A percentile compares a stretch with the other conserved stretches of the same genome.
These are phyloP conservation scores for Stagonosporopsis vannaccii DNA, from an alignment of 2,329 filamentous ascomycete species.

Conservation along the genomic window DNA sequence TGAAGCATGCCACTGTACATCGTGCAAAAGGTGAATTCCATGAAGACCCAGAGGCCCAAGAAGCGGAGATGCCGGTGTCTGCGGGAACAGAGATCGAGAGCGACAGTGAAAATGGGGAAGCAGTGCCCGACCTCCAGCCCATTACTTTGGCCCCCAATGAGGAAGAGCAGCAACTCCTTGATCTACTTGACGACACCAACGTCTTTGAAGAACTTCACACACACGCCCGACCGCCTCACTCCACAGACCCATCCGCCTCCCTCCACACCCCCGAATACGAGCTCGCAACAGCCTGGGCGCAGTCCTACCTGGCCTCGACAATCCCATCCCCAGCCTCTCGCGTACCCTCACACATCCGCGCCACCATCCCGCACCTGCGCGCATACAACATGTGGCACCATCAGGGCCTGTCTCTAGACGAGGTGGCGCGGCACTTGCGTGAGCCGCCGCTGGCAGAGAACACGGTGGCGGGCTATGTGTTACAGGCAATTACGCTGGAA, in stretches of 20 bases:
- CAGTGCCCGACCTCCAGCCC: neutral
- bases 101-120: neutral
- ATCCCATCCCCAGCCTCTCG: slow-evolving; percentile 34
- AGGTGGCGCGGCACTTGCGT: slow-evolving; percentile 34
- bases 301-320: slow-evolving; percentile 35
- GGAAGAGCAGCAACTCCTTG: neutral
- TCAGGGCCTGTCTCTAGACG: slow-evolving; percentile 32
- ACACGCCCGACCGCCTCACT: neutral
- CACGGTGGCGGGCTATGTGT: slow-evolving; percentile 41
- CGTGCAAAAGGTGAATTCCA: neutral
- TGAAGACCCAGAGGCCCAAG: neutral
- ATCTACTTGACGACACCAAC: neutral
- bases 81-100: neutral
- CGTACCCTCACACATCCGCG: slow-evolving; percentile 35
- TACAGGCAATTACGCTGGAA: slow-evolving; percentile 41
- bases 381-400: slow-evolving; percentile 46
- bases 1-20: neutral
- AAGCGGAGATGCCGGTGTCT: neutral
- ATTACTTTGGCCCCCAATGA: neutral
- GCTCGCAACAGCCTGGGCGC: slow-evolving; percentile 41
- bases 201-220: neutral
- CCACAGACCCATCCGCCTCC: neutral
- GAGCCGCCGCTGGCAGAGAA: slow-evolving; percentile 39
- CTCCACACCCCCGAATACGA: slow-evolving; percentile 29
- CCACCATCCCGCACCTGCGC: slow-evolving; percentile 41